These are phyloP conservation scores for Geranium incanum DNA, from an alignment of 441 rosid genomes.

Conservation along the genomic window DNA sequence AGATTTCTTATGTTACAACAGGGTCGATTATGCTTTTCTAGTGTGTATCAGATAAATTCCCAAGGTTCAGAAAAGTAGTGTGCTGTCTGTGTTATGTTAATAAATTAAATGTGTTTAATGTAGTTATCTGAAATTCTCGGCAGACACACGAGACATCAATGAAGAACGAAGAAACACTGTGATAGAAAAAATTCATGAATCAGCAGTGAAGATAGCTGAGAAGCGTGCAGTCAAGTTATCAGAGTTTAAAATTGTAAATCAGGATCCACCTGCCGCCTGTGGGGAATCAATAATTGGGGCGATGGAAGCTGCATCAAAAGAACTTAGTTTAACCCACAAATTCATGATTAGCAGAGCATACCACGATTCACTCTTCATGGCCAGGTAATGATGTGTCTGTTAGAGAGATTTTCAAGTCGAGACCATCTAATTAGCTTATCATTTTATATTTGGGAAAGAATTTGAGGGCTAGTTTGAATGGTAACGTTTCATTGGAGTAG, in stretches of 20 bases:
- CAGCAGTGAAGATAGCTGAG: constrained; percentile 54
- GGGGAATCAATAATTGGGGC: constrained; percentile 55
- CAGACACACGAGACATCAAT: constrained; percentile 81
- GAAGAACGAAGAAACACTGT: constrained; percentile 67
- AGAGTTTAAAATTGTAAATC: constrained; percentile 76
- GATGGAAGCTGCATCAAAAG: constrained; percentile 56
- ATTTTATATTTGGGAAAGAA: no score
- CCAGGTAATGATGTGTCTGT: constrained; percentile 45
- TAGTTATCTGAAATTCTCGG: constrained; percentile 9
- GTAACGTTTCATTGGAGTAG: background rate
- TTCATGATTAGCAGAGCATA: constrained; percentile 91
- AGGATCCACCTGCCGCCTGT: constrained; percentile 84
- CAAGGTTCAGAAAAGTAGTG: background rate
- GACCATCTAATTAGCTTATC: no score
- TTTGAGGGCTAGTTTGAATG: no score
- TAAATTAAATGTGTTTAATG: constrained; percentile 5
- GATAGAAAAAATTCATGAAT: constrained; percentile 59
- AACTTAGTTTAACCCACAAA: constrained; percentile 61
- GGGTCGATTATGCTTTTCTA: background rate
- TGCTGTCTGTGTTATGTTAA: background rate
- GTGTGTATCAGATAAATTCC: background rate
- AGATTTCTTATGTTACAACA: background rate
- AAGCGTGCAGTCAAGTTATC: constrained; percentile 51
- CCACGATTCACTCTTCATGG: constrained; percentile 92
- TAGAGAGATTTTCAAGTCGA: no score